phyloP scores from a whole-genome alignment of 352 stramenopile genomes.

The Phytopythium boreale region DNA sequence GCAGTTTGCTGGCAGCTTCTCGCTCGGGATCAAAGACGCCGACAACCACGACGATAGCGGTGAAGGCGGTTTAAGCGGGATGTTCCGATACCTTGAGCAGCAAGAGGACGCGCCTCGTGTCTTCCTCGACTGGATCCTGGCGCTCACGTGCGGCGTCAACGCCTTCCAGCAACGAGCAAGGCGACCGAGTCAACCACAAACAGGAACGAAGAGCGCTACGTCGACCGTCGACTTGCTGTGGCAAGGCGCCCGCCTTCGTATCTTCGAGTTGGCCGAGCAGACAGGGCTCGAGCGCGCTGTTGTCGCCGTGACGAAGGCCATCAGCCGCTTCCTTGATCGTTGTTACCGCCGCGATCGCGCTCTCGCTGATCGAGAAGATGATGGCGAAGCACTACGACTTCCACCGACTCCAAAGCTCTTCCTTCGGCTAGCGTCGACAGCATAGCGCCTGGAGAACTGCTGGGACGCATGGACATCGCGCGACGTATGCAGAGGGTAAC shows the following conservation, averaged over 20 bases:
- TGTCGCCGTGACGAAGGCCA: constrained; percentile 4
- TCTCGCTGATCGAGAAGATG: neutral
- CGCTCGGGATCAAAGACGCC: neutral
- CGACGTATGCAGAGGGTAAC: neutral
- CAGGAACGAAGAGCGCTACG: neutral
- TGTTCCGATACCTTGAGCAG: neutral
- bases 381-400: neutral
- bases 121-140: constrained; percentile 32
- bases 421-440: neutral
- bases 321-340: constrained; percentile 3
- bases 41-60: no score
- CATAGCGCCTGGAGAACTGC: neutral
- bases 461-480: no score
- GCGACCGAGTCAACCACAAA: no score
- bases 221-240: constrained; percentile 24
- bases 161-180: constrained; percentile 32
- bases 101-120: neutral
- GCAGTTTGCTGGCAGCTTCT: neutral
- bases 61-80: neutral
- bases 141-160: constrained; percentile 32
- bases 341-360: neutral
- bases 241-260: constrained; percentile 39
- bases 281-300: constrained; percentile 18
- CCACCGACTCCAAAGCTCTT: neutral
- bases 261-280: constrained; percentile 32